Evolutionary conservation across 2,329 filamentous ascomycete genomes (phyloP).

Genomic region (Aspergillus tamarii): DNA sequence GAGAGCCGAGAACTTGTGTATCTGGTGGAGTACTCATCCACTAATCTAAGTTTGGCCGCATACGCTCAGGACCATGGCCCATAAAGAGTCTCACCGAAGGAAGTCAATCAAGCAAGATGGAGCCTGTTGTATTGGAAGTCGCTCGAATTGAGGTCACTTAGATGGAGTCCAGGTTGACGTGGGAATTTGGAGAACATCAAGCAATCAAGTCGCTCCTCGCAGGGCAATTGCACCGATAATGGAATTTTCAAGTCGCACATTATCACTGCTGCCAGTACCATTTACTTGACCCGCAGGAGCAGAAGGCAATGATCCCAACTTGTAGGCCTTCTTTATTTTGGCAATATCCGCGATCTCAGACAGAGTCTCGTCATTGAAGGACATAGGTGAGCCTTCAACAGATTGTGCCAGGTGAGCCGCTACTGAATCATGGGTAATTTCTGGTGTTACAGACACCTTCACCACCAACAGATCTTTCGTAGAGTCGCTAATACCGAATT

Average conservation of each 20-base stretch:
- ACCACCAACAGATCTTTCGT: constrained; percentile 77
- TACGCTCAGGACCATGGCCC: background rate
- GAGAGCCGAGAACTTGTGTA: background rate
- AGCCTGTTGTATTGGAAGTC: background rate
- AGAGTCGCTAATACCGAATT: constrained; percentile 75
- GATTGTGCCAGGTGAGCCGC: constrained; percentile 63
- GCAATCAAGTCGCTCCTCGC: constrained; percentile 57
- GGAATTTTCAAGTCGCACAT: constrained; percentile 62
- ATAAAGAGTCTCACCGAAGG: background rate
- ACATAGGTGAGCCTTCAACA: constrained; percentile 63
- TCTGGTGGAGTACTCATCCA: background rate
- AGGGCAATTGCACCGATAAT: constrained; percentile 78
- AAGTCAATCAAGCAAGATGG: background rate
- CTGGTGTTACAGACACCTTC: constrained; percentile 67
- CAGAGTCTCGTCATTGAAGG: constrained; percentile 68
- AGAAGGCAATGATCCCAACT: constrained; percentile 67
- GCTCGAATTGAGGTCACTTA: background rate
- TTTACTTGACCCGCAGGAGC: constrained; percentile 27
- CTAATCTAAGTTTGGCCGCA: background rate
- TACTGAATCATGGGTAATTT: constrained; percentile 52
- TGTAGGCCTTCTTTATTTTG: constrained; percentile 83
- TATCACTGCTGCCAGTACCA: constrained; percentile 26
- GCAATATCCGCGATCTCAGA: constrained; percentile 62
- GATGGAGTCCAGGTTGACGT: background rate
- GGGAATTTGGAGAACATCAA: background rate